Evolutionary conservation across 2,329 filamentous ascomycete genomes (phyloP).

Genomic region (Parastagonospora avenae): DNA sequence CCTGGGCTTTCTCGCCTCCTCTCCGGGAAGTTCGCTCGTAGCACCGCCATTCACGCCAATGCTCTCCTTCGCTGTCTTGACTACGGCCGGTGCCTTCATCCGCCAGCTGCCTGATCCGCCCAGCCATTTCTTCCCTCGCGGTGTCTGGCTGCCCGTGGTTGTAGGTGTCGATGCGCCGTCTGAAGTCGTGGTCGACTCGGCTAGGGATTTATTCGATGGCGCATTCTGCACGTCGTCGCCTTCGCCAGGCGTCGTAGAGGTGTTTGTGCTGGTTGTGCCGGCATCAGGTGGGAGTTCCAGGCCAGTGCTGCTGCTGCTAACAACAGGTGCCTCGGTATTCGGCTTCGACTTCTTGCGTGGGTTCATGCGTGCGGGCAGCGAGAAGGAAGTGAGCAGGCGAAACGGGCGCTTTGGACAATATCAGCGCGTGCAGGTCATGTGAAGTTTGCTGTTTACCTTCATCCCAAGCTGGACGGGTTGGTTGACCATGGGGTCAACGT

Average conservation of each 20-base stretch:
- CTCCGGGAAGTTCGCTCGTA: conserved; percentile 46
- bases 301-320: conserved; percentile 10
- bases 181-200: conserved; percentile 16
- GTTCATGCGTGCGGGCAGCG: conserved; percentile 36
- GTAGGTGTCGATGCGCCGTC: conserved; percentile 21
- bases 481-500: conserved; percentile 10
- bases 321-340: conserved; percentile 39
- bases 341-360: conserved; percentile 51
- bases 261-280: conserved; percentile 8
- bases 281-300: conserved; percentile 15
- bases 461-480: conserved; percentile 18
- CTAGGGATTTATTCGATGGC: conserved; percentile 14
- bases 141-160: conserved; percentile 22
- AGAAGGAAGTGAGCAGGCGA: conserved; percentile 16
- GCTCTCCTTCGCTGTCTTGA: conserved; percentile 54
- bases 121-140: conserved; percentile 50
- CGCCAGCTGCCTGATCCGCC: conserved; percentile 51
- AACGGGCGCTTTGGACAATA: conserved; percentile 21
- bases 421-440: conserved; percentile 15
- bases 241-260: conserved; percentile 15
- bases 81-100: conserved; percentile 53
- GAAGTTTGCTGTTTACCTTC: conserved; percentile 19
- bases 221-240: conserved; percentile 22
- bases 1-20: conserved; percentile 33
- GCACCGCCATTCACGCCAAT: conserved; percentile 52